Evolutionary conservation across 495 filamentous ascomycete species (phyloP).

Genomic region (Rhizodiscina lignyota): DNA sequence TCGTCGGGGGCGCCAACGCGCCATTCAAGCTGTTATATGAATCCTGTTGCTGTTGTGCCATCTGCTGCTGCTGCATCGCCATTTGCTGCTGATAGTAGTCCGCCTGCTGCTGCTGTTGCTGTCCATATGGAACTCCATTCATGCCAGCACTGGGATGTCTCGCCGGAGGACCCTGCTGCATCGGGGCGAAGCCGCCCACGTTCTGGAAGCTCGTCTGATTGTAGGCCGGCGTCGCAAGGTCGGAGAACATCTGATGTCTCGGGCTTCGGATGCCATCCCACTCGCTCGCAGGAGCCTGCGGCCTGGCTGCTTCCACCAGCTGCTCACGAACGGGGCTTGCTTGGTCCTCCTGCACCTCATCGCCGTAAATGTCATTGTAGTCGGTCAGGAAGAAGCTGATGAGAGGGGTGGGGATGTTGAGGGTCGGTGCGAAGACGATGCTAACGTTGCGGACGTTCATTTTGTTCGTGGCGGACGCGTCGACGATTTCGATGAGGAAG

Average conservation of each 20-base stretch:
- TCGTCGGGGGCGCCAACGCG: too few relatives aligned
- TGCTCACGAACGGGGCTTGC: background rate
- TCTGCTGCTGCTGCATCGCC: too few relatives aligned
- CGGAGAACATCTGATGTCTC: constrained; percentile 51
- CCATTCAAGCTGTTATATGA: too few relatives aligned
- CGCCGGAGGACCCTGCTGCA: background rate
- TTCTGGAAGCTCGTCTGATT: constrained; percentile 38
- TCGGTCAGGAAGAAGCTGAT: constrained; percentile 90
- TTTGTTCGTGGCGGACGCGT: constrained; percentile 82
- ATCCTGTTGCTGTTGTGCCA: too few relatives aligned
- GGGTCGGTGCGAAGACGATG: constrained; percentile 95
- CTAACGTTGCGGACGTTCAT: constrained; percentile 95
- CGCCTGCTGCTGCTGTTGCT: too few relatives aligned
- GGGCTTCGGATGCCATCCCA: constrained; percentile 50
- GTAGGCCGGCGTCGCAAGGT: constrained; percentile 48
- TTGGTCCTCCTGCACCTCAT: background rate
- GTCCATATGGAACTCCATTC: too few relatives aligned
- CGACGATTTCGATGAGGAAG: constrained; percentile 78
- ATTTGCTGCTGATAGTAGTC: too few relatives aligned
- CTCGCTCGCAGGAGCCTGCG: constrained; percentile 26
- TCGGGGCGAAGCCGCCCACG: background rate
- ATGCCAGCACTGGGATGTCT: too few relatives aligned
- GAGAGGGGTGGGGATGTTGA: constrained; percentile 91
- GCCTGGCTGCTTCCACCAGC: too few relatives aligned
- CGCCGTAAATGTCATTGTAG: constrained; percentile 67